Conservation (phyloP, 2,329 filamentous ascomycete species). For the Arachnomyces sp. region DNA sequence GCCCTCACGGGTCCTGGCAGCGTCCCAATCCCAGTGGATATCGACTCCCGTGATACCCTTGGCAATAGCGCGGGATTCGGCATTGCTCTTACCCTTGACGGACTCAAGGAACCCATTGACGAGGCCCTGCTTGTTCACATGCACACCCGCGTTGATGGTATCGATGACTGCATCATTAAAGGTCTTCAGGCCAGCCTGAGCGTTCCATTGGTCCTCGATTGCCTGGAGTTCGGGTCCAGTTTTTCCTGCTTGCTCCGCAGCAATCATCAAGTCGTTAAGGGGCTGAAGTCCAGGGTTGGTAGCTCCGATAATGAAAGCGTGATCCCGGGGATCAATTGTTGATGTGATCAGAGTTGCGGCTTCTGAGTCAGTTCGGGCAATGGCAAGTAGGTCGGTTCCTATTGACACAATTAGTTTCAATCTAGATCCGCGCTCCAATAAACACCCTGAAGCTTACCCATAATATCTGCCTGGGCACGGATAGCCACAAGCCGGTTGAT, state of each 20-base stretch:
- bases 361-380: slow-evolving; percentile 94
- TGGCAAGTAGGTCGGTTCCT: slow-evolving; percentile 77
- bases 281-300: slow-evolving; percentile 81
- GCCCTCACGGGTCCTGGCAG: slow-evolving; percentile 85
- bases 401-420: not conserved
- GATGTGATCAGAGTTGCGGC: slow-evolving; percentile 95
- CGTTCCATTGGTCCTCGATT: slow-evolving; percentile 84
- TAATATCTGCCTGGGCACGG: slow-evolving; percentile 94
- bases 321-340: slow-evolving; percentile 91
- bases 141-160: slow-evolving; percentile 62
- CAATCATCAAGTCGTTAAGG: slow-evolving; percentile 83
- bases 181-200: slow-evolving; percentile 71
- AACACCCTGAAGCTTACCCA: slow-evolving; percentile 53
- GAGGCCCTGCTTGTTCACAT: slow-evolving; percentile 61
- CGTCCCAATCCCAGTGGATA: slow-evolving; percentile 90
- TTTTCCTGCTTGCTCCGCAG: slow-evolving; percentile 77
- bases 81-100: slow-evolving; percentile 76
- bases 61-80: slow-evolving; percentile 72
- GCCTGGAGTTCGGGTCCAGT: slow-evolving; percentile 71
- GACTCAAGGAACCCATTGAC: slow-evolving; percentile 59
- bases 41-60: slow-evolving; percentile 69
- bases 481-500: slow-evolving; percentile 97
- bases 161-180: slow-evolving; percentile 87
- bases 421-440: not conserved
- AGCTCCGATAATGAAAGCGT: slow-evolving; percentile 81